Evolutionary conservation across 805 yeast genomes (phyloP), one percentile per base, ranked within the genome.

Genomic region (Candida morakotiae): DNA sequence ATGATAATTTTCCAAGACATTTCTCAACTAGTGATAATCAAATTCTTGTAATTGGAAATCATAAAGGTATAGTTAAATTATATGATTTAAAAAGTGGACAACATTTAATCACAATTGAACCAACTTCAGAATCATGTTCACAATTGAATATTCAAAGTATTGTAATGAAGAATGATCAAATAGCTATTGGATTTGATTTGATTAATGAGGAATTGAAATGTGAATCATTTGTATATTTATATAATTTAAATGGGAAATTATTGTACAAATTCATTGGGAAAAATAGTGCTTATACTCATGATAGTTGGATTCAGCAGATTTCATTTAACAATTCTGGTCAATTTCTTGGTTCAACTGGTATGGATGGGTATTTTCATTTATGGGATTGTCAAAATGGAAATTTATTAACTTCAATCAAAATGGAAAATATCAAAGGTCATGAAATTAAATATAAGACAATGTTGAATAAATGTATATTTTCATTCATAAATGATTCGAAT

Each of bases 321-420:
- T 28, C 30, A 11, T 28, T 28, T 11, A 28, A 28, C 16, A 5
- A 6, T 3, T 3, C 3, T 6, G 30, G 30, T 9, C 4, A 16
- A 4, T 5, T n/a, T 9, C 11, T 28, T 9, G 30, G 20, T 10
- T 7, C 30, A 11, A 16, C 13, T 28, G 30, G 30, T 16, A 28
- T 28, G 30, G 30, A 28, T 28, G 30, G 30, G 6, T 28, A 16
- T 28, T 16, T 28, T 3, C 30, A 28, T 28, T 28, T 28, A 28
- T 28, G 30, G 30, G 30, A 28, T 16, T 20, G 15, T 16, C 3
- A 7, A 9, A 15, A 5, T 5, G 30, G 30, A 5, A 16, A 15
- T 4, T 16, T 28, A 14, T 6, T 28, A 15, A n/a, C 8, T 11
- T 28, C 30, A 28, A 28, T 28, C n/a, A 28, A 28, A 14, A 28